phyloP scores from a whole-genome alignment of 306 rosid species.

The Morella rubra region DNA sequence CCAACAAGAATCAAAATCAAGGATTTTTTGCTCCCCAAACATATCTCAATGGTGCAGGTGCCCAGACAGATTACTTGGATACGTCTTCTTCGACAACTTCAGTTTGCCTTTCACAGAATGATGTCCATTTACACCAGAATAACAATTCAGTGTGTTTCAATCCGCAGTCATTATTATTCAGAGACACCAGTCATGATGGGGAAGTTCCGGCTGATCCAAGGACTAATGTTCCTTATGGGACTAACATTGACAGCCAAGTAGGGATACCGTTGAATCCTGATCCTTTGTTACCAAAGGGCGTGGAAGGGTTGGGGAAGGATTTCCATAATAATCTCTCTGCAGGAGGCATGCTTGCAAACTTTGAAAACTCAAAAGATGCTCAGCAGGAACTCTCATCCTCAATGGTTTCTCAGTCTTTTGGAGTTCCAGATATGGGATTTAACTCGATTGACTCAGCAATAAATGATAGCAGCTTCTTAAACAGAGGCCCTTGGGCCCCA shows the following conservation, averaged over 20 bases:
- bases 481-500: slow-evolving; percentile 73
- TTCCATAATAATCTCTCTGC: slow-evolving; percentile 59
- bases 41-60: slow-evolving; percentile 46
- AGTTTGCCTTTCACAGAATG: slow-evolving; percentile 78
- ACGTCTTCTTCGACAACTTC: slow-evolving; percentile 94
- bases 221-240: slow-evolving; percentile 54
- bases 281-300: slow-evolving; percentile 60
- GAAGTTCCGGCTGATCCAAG: slow-evolving; percentile 68
- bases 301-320: slow-evolving; percentile 55
- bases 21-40: slow-evolving; percentile 56
- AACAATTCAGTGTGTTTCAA: slow-evolving; percentile 59
- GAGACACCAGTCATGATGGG: slow-evolving; percentile 69
- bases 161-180: slow-evolving; percentile 64
- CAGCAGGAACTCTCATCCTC: slow-evolving; percentile 92
- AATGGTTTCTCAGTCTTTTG: slow-evolving; percentile 84
- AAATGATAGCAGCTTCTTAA: slow-evolving; percentile 65
- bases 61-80: slow-evolving; percentile 83
- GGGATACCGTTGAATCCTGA: slow-evolving; percentile 61
- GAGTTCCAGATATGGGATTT: slow-evolving; percentile 84
- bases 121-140: slow-evolving; percentile 64
- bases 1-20: slow-evolving; percentile 64
- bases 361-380: slow-evolving; percentile 61
- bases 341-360: slow-evolving; percentile 55
- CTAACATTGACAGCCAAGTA: slow-evolving; percentile 56
- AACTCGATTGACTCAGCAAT: slow-evolving; percentile 84